Evolutionary conservation across 2,329 filamentous ascomycete species (phyloP).

Genomic region (Cordyceps fumosorosea): DNA sequence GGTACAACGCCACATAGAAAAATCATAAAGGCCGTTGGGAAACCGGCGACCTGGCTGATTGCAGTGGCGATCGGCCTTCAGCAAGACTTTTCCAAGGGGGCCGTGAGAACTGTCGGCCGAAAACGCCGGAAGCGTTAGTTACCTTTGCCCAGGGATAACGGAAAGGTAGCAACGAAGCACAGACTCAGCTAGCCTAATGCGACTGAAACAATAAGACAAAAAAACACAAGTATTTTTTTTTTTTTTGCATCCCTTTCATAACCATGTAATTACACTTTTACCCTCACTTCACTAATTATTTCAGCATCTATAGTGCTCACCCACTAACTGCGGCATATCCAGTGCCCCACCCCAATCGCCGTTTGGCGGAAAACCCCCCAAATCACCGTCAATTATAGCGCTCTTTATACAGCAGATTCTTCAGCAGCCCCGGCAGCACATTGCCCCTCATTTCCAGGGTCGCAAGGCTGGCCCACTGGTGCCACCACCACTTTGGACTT

Average conservation of each 20-base stretch:
- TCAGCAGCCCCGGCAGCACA: not conserved
- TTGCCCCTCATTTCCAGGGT: not conserved
- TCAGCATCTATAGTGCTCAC: not conserved
- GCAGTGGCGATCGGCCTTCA: not conserved
- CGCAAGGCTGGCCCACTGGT: not conserved
- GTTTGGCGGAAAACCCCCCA: not conserved
- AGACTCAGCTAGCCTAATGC: not conserved
- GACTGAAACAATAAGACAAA: not conserved
- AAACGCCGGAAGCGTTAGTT: not conserved
- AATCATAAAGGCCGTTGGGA: not conserved
- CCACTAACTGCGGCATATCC: not conserved
- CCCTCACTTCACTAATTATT: too few species aligned
- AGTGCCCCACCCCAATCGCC: not conserved
- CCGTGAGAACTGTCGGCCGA: not conserved
- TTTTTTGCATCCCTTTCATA: too few species aligned
- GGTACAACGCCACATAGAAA: not conserved
- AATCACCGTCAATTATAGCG: not conserved
- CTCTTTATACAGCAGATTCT: not conserved
- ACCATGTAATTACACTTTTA: too few species aligned
- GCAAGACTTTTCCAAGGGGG: not conserved
- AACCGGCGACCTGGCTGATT: not conserved
- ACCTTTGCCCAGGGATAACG: not conserved
- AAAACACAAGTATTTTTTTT: too few species aligned
- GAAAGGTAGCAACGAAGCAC: too few species aligned
- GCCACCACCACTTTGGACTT: too few species aligned